These are phyloP conservation scores for Symbiodinium natans DNA, from an alignment of 73 alveolate species.

Conservation along the genomic window DNA sequence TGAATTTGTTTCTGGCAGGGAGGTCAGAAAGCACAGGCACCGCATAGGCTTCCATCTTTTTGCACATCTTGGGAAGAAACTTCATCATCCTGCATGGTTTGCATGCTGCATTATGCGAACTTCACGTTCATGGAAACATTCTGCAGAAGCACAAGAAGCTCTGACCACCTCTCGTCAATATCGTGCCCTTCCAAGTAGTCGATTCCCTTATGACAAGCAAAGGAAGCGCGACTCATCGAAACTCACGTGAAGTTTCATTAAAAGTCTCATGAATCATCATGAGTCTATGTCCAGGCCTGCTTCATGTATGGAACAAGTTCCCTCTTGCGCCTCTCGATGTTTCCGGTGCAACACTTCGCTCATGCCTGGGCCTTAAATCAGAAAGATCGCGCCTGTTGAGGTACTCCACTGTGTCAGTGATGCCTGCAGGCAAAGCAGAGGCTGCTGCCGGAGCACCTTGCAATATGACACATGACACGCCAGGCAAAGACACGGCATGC, in stretches of 20 bases:
- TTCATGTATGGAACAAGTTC: conserved; percentile 76
- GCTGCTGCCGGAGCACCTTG: conserved; percentile 77
- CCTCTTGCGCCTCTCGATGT: conserved; percentile 59
- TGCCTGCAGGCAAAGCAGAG: conserved; percentile 48
- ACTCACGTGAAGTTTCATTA: background rate
- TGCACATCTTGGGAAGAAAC: conserved; percentile 72
- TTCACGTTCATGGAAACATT: background rate
- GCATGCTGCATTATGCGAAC: background rate
- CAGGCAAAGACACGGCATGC: background rate
- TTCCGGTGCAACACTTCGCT: background rate
- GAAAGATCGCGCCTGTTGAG: conserved; percentile 41
- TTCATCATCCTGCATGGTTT: conserved; percentile 17
- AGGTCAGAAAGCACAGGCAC: background rate
- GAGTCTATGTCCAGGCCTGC: conserved; percentile 20
- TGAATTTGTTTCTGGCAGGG: too few relatives aligned
- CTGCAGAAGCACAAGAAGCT: background rate
- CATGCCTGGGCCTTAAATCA: background rate
- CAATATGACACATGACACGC: background rate
- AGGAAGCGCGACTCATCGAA: background rate
- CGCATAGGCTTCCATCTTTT: conserved; percentile 89
- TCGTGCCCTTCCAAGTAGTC: conserved; percentile 69
- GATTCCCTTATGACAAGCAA: background rate
- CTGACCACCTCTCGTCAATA: conserved; percentile 50
- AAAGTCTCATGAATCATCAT: background rate
- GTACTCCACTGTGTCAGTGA: conserved; percentile 75